Evolutionary conservation across 2,329 filamentous ascomycete genomes (phyloP).

Genomic region (Alternaria dauci): DNA sequence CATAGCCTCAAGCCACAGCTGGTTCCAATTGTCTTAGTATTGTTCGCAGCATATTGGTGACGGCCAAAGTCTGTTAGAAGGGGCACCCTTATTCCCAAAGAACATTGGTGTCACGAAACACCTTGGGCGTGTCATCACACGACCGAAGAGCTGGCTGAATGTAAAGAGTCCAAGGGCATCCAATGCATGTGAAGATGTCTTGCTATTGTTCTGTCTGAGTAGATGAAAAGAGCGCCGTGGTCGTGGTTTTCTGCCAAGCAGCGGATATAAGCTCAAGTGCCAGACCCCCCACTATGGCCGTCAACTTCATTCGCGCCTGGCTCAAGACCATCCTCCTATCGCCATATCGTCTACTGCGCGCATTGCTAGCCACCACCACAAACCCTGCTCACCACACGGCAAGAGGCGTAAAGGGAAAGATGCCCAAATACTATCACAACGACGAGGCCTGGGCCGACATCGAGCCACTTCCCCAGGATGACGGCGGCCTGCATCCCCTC

Average conservation of each 20-base stretch:
- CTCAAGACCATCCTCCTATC: slow-evolving; percentile 20
- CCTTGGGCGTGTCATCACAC: background rate
- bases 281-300: slow-evolving; percentile 23
- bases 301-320: slow-evolving; percentile 28
- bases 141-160: background rate
- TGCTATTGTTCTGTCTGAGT: slow-evolving; percentile 29
- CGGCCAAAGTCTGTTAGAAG: background rate
- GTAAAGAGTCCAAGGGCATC: background rate
- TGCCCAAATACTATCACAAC: slow-evolving; percentile 61
- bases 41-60: slow-evolving; percentile 5
- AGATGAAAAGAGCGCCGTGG: slow-evolving; percentile 18
- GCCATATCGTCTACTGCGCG: slow-evolving; percentile 21
- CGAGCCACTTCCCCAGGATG: slow-evolving; percentile 80
- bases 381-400: background rate
- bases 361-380: slow-evolving; percentile 9
- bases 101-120: background rate
- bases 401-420: slow-evolving; percentile 19
- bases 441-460: slow-evolving; percentile 87
- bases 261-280: slow-evolving; percentile 13
- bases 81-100: background rate
- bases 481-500: slow-evolving; percentile 77
- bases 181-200: slow-evolving; percentile 3
- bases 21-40: slow-evolving; percentile 1
- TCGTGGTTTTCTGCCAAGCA: slow-evolving; percentile 23
- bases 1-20: background rate